Evolutionary conservation across 176 grass and related monocot genomes (phyloP).

Genomic region (Oryza glaberrima): DNA sequence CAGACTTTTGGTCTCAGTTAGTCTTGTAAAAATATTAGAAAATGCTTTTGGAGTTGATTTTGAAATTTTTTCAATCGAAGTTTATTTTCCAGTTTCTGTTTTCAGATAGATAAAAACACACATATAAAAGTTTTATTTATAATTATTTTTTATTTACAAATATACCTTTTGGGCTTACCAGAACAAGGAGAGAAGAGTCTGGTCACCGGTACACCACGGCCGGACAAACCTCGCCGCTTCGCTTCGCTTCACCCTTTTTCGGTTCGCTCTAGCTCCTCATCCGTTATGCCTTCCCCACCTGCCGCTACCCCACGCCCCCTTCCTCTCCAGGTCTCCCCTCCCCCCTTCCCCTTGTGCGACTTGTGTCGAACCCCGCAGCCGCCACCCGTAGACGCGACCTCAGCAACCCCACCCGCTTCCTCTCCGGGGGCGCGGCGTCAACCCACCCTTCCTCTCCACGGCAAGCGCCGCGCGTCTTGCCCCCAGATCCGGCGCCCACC

Average conservation of each 20-base stretch:
- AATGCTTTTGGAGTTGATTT: too few relatives aligned
- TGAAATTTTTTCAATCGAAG: too few relatives aligned
- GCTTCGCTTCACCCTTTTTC: neutral
- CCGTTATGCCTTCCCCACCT: neutral
- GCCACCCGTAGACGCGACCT: neutral
- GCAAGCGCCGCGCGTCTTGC: neutral
- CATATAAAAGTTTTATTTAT: too few relatives aligned
- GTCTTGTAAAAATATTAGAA: too few relatives aligned
- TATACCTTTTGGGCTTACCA: too few relatives aligned
- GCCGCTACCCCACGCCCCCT: neutral
- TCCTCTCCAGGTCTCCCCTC: neutral
- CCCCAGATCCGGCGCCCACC: constrained; percentile 15
- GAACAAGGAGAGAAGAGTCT: too few relatives aligned
- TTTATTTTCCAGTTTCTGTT: too few relatives aligned
- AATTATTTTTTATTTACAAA: too few relatives aligned
- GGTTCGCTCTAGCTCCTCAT: neutral
- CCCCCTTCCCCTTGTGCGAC: neutral
- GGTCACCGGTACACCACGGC: too few relatives aligned
- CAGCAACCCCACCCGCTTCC: neutral
- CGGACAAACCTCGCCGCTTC: neutral
- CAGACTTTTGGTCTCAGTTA: too few relatives aligned
- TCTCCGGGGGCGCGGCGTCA: constrained; percentile 18
- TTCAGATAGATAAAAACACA: too few relatives aligned
- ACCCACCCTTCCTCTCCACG: constrained; percentile 16
- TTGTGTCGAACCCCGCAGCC: too few relatives aligned